Evolutionary conservation across 768 basidiomycete species (phyloP).

Genomic region (Auriscalpium vulgare): DNA sequence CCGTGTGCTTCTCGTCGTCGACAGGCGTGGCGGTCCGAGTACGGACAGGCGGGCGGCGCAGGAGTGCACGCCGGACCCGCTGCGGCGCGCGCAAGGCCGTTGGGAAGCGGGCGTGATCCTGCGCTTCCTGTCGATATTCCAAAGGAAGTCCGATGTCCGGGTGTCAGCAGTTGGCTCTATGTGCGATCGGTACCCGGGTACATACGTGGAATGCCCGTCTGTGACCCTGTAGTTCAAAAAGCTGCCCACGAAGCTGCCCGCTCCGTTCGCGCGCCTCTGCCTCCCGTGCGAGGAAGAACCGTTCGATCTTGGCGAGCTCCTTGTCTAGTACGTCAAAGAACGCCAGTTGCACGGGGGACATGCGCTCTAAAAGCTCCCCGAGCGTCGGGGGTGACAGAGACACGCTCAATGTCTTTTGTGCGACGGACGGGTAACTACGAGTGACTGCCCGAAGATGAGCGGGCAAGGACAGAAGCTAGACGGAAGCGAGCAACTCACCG

Average conservation of each 20-base stretch:
- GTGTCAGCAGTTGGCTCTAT: neutral
- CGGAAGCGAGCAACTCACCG: neutral
- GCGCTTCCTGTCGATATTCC: constrained; percentile 5
- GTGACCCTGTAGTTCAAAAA: constrained; percentile 11
- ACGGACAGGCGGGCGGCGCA: neutral
- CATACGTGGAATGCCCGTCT: constrained; percentile 6
- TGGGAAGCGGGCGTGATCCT: neutral
- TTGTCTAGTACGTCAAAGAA: constrained; percentile 76
- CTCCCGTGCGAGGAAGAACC: constrained; percentile 72
- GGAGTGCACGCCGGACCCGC: neutral
- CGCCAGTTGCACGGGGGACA: constrained; percentile 51
- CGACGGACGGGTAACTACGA: no score
- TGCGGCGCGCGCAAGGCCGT: neutral
- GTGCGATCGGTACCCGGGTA: neutral
- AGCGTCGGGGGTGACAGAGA: constrained; percentile 15
- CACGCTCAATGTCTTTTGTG: no score
- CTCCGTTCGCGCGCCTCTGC: constrained; percentile 46
- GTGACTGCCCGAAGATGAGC: neutral
- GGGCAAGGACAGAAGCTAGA: neutral
- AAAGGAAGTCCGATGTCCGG: neutral
- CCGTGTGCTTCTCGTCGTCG: neutral
- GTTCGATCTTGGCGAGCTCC: constrained; percentile 79
- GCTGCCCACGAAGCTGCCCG: constrained; percentile 15
- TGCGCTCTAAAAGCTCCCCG: constrained; percentile 36
- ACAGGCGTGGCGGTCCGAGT: neutral